Conservation (phyloP, 345 rosid genomes). For the Lepidium africanum region DNA sequence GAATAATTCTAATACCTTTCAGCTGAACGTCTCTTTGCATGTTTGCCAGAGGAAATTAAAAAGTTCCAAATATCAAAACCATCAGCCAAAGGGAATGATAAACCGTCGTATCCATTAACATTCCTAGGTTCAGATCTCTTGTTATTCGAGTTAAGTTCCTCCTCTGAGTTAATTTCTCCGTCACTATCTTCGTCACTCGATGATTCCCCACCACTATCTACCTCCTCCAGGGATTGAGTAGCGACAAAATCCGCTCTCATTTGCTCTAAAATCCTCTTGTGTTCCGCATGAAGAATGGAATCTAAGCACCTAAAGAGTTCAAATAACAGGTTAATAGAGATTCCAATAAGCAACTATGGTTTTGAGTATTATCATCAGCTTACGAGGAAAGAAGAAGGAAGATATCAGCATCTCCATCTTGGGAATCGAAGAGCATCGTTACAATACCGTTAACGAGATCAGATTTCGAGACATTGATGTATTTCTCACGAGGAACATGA, state of each 20-base stretch:
- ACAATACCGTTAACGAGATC: slow-evolving; percentile 62
- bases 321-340: not conserved
- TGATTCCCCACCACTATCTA: slow-evolving; percentile 7
- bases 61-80: slow-evolving; percentile 45
- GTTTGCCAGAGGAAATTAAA: slow-evolving; percentile 37
- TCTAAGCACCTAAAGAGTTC: slow-evolving; percentile 56
- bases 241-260: slow-evolving; percentile 65
- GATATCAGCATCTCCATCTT: slow-evolving; percentile 41
- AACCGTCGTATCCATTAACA: slow-evolving; percentile 17
- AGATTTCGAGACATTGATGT: slow-evolving; percentile 63
- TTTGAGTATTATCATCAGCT: slow-evolving; percentile 12
- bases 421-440: slow-evolving; percentile 39
- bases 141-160: not conserved
- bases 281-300: slow-evolving; percentile 86
- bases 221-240: slow-evolving; percentile 32
- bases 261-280: slow-evolving; percentile 64
- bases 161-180: slow-evolving; percentile 5
- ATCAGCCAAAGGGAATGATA: slow-evolving; percentile 34
- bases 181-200: not conserved
- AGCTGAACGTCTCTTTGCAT: slow-evolving; percentile 29
- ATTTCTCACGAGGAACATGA: slow-evolving; percentile 66
- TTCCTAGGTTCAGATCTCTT: slow-evolving; percentile 14
- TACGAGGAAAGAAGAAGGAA: slow-evolving; percentile 70
- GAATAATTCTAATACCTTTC: slow-evolving; percentile 14
- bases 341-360: not conserved